phyloP scores from a whole-genome alignment of 768 basidiomycete genomes.

The Phlegmacium glaucopus region DNA sequence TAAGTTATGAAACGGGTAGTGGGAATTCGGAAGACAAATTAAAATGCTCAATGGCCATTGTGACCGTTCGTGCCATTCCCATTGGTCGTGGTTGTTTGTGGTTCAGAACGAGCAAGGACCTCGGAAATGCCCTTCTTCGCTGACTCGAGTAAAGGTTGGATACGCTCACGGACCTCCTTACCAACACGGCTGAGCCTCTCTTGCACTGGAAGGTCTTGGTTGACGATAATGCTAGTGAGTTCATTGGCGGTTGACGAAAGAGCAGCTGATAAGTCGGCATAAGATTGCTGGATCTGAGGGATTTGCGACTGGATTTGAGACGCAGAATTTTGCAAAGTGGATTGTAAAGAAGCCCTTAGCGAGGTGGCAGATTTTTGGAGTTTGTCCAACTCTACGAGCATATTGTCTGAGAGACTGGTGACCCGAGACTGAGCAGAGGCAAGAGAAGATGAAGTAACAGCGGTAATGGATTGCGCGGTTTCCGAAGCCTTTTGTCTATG shows the following conservation, averaged over 20 bases:
- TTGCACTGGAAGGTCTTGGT: conserved; percentile 52
- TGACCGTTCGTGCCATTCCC: no score
- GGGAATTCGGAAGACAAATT: no score
- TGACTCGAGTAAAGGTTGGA: conserved; percentile 58
- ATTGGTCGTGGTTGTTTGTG: no score
- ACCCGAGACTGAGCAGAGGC: conserved; percentile 53
- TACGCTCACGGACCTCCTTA: conserved; percentile 56
- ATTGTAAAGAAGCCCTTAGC: conserved; percentile 41
- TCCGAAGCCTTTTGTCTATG: conserved; percentile 66
- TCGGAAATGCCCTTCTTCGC: conserved; percentile 40
- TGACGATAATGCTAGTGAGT: conserved; percentile 47
- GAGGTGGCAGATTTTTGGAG: conserved; percentile 57
- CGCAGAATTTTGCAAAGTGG: conserved; percentile 31
- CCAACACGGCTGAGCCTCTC: conserved; percentile 60
- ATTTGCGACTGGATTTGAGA: conserved; percentile 41
- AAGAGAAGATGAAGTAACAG: conserved; percentile 55
- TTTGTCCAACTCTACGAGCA: conserved; percentile 65
- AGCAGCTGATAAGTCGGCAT: conserved; percentile 44
- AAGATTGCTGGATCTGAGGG: conserved; percentile 58
- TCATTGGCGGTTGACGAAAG: conserved; percentile 49
- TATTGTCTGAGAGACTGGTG: conserved; percentile 57
- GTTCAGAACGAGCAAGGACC: conserved; percentile 28
- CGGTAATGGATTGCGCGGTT: conserved; percentile 61
- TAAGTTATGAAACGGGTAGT: no score
- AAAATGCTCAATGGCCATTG: no score